These are phyloP conservation scores for Eutrema heterophyllum DNA, from an alignment of 345 rosid species.

Conservation along the genomic window DNA sequence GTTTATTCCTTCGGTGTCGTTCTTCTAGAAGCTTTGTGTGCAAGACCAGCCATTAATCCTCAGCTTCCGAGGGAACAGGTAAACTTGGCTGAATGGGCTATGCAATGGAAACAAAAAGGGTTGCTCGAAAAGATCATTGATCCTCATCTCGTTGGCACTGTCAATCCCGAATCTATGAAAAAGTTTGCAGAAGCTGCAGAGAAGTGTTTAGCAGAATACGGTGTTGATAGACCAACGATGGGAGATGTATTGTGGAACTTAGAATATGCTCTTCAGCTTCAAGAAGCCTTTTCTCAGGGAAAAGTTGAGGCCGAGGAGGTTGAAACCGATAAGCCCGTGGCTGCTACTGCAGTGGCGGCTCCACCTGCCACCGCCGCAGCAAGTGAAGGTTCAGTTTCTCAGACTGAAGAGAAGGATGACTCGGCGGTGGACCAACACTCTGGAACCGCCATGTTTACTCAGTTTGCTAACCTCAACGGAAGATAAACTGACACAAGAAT, in stretches of 20 bases:
- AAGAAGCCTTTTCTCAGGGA: slow-evolving; percentile 47
- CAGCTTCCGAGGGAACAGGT: slow-evolving; percentile 61
- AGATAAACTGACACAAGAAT: slow-evolving; percentile 28
- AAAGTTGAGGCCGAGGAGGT: slow-evolving; percentile 41
- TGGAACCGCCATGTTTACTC: slow-evolving; percentile 55
- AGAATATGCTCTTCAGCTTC: slow-evolving; percentile 75
- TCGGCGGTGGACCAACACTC: slow-evolving; percentile 45
- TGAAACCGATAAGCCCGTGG: slow-evolving; percentile 14
- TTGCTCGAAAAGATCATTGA: slow-evolving; percentile 42
- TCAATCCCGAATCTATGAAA: slow-evolving; percentile 47
- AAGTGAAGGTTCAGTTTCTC: slow-evolving; percentile 28
- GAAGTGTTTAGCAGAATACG: slow-evolving; percentile 54
- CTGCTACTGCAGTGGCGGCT: slow-evolving; percentile 3
- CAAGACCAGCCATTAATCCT: slow-evolving; percentile 57
- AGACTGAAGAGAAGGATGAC: slow-evolving; percentile 34
- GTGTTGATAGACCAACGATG: slow-evolving; percentile 59
- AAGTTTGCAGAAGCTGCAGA: slow-evolving; percentile 57
- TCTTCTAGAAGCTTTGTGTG: slow-evolving; percentile 49
- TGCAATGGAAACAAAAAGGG: slow-evolving; percentile 44
- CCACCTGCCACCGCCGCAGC: slow-evolving; percentile 18
- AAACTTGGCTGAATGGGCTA: slow-evolving; percentile 63
- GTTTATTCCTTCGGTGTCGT: slow-evolving; percentile 66
- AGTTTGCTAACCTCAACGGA: slow-evolving; percentile 50
- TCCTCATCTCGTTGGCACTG: slow-evolving; percentile 38
- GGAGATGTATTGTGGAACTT: slow-evolving; percentile 67